Evolutionary conservation across 345 rosid species (phyloP), one percentile per base, ranked within the genome.

Genomic region (Corchorus olitorius): DNA sequence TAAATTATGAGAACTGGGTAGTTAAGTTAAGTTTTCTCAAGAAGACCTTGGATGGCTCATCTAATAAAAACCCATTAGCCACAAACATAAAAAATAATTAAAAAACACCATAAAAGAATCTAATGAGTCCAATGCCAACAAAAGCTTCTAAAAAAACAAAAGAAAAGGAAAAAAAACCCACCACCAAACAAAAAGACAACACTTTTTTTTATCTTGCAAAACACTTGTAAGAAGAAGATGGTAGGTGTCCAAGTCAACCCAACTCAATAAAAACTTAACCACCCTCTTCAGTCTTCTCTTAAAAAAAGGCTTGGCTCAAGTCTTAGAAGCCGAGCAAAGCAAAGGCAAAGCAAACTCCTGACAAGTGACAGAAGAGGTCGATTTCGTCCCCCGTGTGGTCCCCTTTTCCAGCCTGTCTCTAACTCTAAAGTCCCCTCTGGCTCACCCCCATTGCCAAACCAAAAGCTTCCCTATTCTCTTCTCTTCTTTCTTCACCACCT

Each of bases 361-460:
- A 63, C 61, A 77, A 63, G 54, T 50, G 79, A 64, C 55, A 65
- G 74, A 12, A 56, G 11, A 22, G 41, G 49, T 68, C 22, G 64
- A 10, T 13, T 41, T 52, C 72, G 3, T 5, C 55, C 39, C 39
- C 65, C 77, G 83, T 63, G 90, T 77, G 75, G 89, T 13, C 85
- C 89, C 89, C 78, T 74, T 80, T 0, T 53, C 88, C 91, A 86
- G 88, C 60, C 93, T 87, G 91, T 84, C 81, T 64, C 10, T 27
- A 67, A 17, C 72, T 59, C 14, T 33, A 8, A 16, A 39, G 43
- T 39, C 43, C 43, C 43, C 4, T 27, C 27, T 27, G 27, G 27
- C 27, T 27, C 27, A 27, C 27, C 27, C 27, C 27, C 27, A 27
- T 27, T 5, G 46, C 43, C 49, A 67, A 8, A 55, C 15, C n/a